Conservation (phyloP, 2,329 filamentous ascomycete genomes). For the Ceratocystis cubensis region DNA sequence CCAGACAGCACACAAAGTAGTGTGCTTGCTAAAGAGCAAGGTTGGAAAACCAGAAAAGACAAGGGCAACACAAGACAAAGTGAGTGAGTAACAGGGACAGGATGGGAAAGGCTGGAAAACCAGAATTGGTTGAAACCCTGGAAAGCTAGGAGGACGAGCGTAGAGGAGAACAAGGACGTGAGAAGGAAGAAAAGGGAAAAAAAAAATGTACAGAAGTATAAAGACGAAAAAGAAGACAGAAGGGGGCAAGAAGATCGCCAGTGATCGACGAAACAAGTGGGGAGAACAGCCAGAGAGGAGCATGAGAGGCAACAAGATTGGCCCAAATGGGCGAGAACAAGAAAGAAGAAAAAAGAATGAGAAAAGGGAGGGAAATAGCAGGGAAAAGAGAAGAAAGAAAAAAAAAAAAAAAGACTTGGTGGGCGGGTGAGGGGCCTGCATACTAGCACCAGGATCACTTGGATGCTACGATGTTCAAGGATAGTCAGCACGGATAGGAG, state of each 20-base stretch:
- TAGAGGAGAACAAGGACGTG: neutral
- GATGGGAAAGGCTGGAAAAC: neutral
- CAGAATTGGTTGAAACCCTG: neutral
- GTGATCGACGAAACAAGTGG: conserved; percentile 4
- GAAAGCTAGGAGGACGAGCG: neutral
- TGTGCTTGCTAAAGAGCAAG: neutral
- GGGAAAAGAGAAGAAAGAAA: neutral
- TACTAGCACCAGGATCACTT: no score
- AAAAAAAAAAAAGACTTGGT: neutral
- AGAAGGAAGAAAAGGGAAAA: neutral
- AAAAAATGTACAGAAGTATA: neutral
- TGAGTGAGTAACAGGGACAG: neutral
- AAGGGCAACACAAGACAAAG: neutral
- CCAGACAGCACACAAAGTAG: neutral
- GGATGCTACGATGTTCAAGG: neutral
- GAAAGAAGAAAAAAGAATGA: neutral
- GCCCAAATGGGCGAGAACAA: neutral
- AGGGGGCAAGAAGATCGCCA: conserved; percentile 7
- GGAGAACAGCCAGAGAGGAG: neutral
- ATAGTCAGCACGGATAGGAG: neutral
- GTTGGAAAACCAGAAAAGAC: neutral
- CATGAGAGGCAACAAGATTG: conserved; percentile 7
- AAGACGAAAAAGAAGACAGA: neutral
- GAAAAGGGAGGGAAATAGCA: neutral
- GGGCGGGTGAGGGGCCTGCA: neutral